Base-by-base conservation (phyloP, 2,329 filamentous ascomycete genomes). In the Fusarium subglutinans region DNA sequence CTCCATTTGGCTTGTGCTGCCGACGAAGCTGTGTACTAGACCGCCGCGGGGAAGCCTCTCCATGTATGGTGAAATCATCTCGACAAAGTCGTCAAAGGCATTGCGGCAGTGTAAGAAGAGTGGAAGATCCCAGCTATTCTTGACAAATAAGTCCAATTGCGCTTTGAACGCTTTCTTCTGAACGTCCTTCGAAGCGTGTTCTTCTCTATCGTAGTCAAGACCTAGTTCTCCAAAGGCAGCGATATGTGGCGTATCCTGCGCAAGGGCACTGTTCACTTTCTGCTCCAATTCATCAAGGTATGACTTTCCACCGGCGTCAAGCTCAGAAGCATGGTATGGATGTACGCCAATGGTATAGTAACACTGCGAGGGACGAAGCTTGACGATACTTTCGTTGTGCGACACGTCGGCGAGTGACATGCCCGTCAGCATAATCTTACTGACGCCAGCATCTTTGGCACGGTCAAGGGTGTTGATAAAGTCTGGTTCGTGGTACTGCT, bases 181-280 rank as follows among this genome's bases (percentile, higher is more conserved):
- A 33, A 76, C 70, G 2, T 79, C 76, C 38, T 84, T 86, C 17
- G 82, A 77, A 1, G 85, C 85, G 6, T 83, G 81, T 1, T 82
- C 79, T 8, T 87, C 79, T 9, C 85, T 81, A 44, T 87, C 86
- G 47, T 87, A 88, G 57, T 88, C 87, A 3, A 88, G 79, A 0
- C 86, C 86, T 4, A 88, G 78, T 55, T 88, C 86, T 4, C 86
- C 87, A 64, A 85, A 87, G 4, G 86, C 86, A 2, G 81, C 82
- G 6, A 88, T 73, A 6, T 82, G 78, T 71, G 76, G 68, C 0
- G 74, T 58, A 4, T 78, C 47, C 22, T 80, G 73, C 3, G 74
- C 67, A 4, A 81, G 68, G 1, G 79, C 77, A 15, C 62, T 65
- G 30, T 77, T 75, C 7, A 79, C 77, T 35, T 73, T 73, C 30